A percentile compares a stretch with the other conserved stretches of the same genome.
Evolutionary conservation across 106 monocot genomes (phyloP).

Genomic region (Dendrobium officinale): DNA sequence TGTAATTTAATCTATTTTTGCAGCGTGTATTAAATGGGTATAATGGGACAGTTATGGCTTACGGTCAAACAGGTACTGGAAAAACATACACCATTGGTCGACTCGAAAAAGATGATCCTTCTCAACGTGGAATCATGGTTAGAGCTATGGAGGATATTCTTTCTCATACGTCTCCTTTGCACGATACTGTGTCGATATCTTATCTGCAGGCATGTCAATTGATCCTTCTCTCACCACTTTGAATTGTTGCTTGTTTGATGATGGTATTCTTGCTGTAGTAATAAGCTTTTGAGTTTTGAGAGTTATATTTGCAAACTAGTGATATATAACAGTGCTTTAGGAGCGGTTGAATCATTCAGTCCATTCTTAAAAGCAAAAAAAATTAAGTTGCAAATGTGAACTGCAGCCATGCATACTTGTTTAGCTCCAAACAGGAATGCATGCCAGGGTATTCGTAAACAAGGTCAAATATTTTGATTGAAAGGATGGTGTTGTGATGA

Average conservation of each 20-base stretch:
- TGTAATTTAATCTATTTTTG: conserved; percentile 17
- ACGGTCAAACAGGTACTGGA: conserved; percentile 79
- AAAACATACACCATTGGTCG: conserved; percentile 64
- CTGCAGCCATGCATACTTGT: too few relatives aligned
- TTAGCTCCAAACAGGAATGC: background rate
- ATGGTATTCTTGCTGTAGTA: background rate
- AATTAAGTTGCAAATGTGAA: background rate
- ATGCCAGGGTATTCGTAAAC: background rate
- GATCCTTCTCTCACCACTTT: background rate
- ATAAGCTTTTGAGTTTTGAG: background rate
- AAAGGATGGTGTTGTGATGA: background rate
- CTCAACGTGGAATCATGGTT: conserved; percentile 79
- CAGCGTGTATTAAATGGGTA: conserved; percentile 81
- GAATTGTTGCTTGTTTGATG: background rate
- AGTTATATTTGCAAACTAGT: background rate
- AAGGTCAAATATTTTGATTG: background rate
- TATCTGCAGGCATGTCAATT: conserved; percentile 52
- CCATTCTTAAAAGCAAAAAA: background rate
- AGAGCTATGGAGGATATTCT: conserved; percentile 73
- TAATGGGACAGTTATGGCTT: conserved; percentile 86
- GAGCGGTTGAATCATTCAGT: background rate
- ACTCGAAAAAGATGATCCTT: conserved; percentile 59
- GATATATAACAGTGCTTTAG: background rate
- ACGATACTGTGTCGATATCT: conserved; percentile 45
- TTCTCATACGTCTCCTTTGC: conserved; percentile 16